Conservation (phyloP, 1,284 basidiomycete genomes). For the Cryptococcus hybrid region DNA sequence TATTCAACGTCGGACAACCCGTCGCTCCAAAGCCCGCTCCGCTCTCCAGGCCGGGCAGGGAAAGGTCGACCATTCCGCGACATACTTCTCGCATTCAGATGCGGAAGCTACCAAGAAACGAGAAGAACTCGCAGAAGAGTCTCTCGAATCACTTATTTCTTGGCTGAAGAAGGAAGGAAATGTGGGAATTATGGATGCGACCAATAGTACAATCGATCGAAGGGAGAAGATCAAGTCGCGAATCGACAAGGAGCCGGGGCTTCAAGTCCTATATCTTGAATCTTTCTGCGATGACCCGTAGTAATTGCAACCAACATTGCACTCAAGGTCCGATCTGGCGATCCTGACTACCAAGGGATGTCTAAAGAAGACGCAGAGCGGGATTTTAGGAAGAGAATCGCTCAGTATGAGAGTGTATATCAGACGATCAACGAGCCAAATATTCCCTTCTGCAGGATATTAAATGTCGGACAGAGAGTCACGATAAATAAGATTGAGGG, state of each 20-base stretch:
- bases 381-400: constrained; percentile 90
- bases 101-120: constrained; percentile 71
- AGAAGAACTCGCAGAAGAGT: constrained; percentile 85
- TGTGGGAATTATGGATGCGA: constrained; percentile 97
- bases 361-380: constrained; percentile 78
- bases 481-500: constrained; percentile 81
- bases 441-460: constrained; percentile 81
- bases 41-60: constrained; percentile 59
- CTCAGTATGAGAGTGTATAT: constrained; percentile 93
- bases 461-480: constrained; percentile 83
- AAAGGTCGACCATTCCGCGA: constrained; percentile 81
- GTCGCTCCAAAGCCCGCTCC: constrained; percentile 79
- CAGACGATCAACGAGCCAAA: constrained; percentile 87
- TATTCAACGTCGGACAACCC: constrained; percentile 96
- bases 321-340: constrained; percentile 91
- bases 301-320: constrained; percentile 94
- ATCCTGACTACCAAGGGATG: constrained; percentile 94
- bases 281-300: constrained; percentile 90
- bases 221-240: constrained; percentile 77
- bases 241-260: constrained; percentile 84
- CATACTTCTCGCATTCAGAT: constrained; percentile 89
- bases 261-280: constrained; percentile 91
- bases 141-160: constrained; percentile 88
- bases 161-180: constrained; percentile 96
- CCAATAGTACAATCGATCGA: constrained; percentile 79